These are phyloP conservation scores for Ophiostoma quercus DNA, from an alignment of 2,329 filamentous ascomycete species.

Conservation along the genomic window DNA sequence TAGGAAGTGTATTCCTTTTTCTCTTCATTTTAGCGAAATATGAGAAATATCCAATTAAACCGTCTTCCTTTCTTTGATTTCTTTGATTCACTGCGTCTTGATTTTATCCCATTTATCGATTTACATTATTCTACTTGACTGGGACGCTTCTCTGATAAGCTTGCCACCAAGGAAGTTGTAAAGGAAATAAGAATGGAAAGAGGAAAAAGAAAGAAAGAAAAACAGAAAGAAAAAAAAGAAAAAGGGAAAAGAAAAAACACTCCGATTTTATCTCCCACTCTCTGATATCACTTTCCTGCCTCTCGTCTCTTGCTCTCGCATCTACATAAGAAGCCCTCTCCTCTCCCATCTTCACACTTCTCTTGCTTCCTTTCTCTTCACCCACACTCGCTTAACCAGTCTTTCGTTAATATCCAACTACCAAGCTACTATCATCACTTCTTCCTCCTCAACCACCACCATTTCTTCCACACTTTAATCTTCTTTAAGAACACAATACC, in stretches of 20 bases:
- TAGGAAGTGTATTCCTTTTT: constrained; percentile 3
- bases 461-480: constrained; percentile 1
- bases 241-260: not conserved
- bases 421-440: not conserved
- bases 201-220: not conserved
- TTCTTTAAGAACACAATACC: not conserved
- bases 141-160: constrained; percentile 4
- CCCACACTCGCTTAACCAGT: constrained; percentile 23
- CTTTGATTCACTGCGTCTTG: not conserved
- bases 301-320: not conserved
- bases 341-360: not conserved
- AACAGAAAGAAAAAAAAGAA: not conserved
- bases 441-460: not conserved
- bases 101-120: constrained; percentile 4
- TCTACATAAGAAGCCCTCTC: constrained; percentile 14
- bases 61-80: not conserved
- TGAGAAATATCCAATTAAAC: not conserved
- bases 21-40: not conserved
- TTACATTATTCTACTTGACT: not conserved
- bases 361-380: constrained; percentile 7
- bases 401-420: constrained; percentile 21
- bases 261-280: not conserved
- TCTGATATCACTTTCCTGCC: not conserved
- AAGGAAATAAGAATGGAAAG: constrained; percentile 3
- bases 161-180: constrained; percentile 12